These are phyloP conservation scores for Infundibulicybe gibba DNA, from an alignment of 768 basidiomycete genomes.

Conservation along the genomic window DNA sequence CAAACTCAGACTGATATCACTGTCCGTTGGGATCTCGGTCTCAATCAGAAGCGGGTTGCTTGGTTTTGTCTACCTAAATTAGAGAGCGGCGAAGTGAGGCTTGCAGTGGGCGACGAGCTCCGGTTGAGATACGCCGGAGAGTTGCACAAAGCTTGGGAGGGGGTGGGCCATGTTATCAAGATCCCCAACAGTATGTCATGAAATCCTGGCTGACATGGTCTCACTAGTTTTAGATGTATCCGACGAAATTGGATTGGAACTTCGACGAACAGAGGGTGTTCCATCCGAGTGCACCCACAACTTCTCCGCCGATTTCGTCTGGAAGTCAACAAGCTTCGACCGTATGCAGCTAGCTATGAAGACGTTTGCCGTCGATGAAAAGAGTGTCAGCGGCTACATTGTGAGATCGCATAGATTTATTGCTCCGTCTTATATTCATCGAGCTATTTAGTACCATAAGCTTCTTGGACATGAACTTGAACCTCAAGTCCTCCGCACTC, in stretches of 20 bases:
- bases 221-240: conserved; percentile 72
- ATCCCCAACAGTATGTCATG: conserved; percentile 86
- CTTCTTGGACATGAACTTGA: conserved; percentile 97
- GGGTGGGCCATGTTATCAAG: conserved; percentile 97
- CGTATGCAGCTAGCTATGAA: conserved; percentile 99
- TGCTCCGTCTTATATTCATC: conserved; percentile 1
- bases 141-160: conserved; percentile 93
- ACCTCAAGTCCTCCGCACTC: conserved; percentile 84
- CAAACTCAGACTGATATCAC: conserved; percentile 98
- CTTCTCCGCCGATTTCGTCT: conserved; percentile 98
- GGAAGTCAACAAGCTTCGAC: conserved; percentile 99
- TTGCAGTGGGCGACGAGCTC: conserved; percentile 96
- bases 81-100: conserved; percentile 94
- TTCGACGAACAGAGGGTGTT: conserved; percentile 87
- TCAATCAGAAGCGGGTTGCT: conserved; percentile 98
- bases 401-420: conserved; percentile 42
- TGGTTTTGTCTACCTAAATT: conserved; percentile 97
- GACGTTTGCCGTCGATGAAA: conserved; percentile 98
- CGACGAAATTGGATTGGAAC: conserved; percentile 94
- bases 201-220: conserved; percentile 3
- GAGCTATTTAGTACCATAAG: conserved; percentile 80
- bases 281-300: conserved; percentile 93
- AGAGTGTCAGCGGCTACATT: conserved; percentile 98
- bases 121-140: conserved; percentile 87
- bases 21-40: conserved; percentile 94